Evolutionary conservation across 352 stramenopile species (phyloP), one percentile per base, ranked within the genome.

Genomic region (Pythium utonaiense): DNA sequence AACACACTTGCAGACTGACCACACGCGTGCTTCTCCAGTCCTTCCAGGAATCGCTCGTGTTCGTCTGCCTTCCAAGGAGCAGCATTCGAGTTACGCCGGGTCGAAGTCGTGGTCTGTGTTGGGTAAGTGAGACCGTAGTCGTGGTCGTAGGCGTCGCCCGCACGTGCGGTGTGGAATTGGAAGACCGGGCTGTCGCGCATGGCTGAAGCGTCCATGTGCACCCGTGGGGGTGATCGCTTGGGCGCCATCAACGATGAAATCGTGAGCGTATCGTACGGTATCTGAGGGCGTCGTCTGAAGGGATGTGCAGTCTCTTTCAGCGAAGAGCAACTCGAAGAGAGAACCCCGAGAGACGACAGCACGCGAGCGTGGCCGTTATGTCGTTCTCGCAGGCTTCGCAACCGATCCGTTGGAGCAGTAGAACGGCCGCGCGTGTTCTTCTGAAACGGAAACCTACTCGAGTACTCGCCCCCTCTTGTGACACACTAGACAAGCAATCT

Each of bases 1-100:
- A 64, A 34, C 10, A 76, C 61, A 28, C 66, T 88, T 19, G 72
- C 63, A 8, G 66, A 69, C 65, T 75, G 64, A 6, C 70, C 75
- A 9, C 71, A 71, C 45, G 78, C 84, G 42, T 78, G 86, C 48
- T 82, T 72, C 42, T 93, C 82, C 3, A 93, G 71, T 6, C 67
- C 84, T 5, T 71, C 53, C 1, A 93, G 67, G 63, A 93, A 91
- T 12, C 84, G 74, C 28, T 76, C 55, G 62, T 93, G 84, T 57
- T 93, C 84, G 22, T 89, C 73, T 7, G 54, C 48, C 8, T 74
- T 69, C 84, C 84, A 93, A 1, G 65, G 50, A 22, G 36, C 47
- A 8, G 22, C 28, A 16, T 45, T 47, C 30, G 12, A 16, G 41
- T 21, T 34, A 22, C 28, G 27, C 25, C 38, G 27, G 28, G n/a